Base-by-base conservation (phyloP, 2,329 filamentous ascomycete genomes). In the Hypocreales sp. region DNA sequence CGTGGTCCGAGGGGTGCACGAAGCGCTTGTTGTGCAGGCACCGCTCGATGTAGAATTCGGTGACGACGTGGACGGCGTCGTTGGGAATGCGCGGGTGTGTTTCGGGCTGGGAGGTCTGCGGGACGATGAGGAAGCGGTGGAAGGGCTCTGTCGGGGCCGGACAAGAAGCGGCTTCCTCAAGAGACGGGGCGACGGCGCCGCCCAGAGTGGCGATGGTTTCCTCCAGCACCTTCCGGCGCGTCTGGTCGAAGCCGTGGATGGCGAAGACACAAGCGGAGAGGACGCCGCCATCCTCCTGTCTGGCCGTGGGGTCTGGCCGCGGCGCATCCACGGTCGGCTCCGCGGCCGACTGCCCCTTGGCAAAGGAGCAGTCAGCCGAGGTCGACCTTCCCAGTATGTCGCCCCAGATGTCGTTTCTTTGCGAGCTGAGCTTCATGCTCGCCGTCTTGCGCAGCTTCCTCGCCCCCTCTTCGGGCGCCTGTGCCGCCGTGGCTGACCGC, bases 21-120 rank as follows among this genome's bases (percentile, higher is more conserved):
- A 87, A 68, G 15, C 55, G 58, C 49, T 81, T 90, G 36, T 71
- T 70, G 46, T 86, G 74, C 21, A 98, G 58, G 47, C 87, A 95
- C 25, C 73, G 72, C 53, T 98, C 90, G 28, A 98, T 64, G 67
- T 87, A 98, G 64, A 90, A 92, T 45, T 93, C 84, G 8, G 84
- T 95, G 18, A 92, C 73, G 23, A 67, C 47, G 27, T 61, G 46
- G 7, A 68, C 44, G 16, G 49, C 35, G 13, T 53, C 56, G 25
- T 55, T 47, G 5, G 42, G 40, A 7, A 45, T 31, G 7, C 38
- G 40, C 7, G 52, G 65, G 24, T 64, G 61, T 0, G 55, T 53
- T 2, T 58, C 51, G 2, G 61, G 53, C 10, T 55, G 53, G 0
- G 64, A 62, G 7, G 41, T 45, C 33, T 72, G 68, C 3, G 67